phyloP scores from a whole-genome alignment of 169 alveolate genomes.

The Plasmodium cynomolgi region DNA sequence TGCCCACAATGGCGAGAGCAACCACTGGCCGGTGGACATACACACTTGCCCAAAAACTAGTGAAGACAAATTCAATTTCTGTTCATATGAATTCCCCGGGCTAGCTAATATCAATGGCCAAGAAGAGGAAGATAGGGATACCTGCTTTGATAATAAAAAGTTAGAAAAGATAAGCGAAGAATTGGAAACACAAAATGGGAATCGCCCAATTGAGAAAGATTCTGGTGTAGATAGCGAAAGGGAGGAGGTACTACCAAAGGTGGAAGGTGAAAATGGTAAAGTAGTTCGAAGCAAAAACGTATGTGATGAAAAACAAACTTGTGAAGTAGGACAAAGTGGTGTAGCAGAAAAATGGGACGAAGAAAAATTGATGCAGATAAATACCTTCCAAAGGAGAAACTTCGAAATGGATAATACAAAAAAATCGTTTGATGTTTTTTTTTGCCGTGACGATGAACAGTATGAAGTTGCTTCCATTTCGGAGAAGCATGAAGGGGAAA shows the following conservation, averaged over 20 bases:
- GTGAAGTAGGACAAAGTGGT: conserved; percentile 2
- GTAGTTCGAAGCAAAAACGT: background rate
- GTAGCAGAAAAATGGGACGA: background rate
- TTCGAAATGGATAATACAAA: background rate
- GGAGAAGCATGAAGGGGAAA: background rate
- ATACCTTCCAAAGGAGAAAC: background rate
- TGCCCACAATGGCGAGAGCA: background rate
- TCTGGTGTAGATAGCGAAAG: background rate
- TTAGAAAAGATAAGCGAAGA: background rate
- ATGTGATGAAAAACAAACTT: background rate
- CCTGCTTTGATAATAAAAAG: background rate
- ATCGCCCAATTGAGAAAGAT: background rate
- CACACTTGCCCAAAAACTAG: background rate
- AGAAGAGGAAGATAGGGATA: background rate
- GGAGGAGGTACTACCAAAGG: background rate
- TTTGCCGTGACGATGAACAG: background rate
- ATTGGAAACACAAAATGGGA: background rate
- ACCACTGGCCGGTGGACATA: background rate
- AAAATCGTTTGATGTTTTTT: background rate
- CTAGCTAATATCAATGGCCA: background rate
- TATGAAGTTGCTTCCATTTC: background rate
- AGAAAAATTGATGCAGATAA: background rate
- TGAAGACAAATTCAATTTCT: background rate
- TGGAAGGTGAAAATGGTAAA: background rate
- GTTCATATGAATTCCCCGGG: background rate